Conservation (phyloP, 257 asterid species). For the Fraxinus pennsylvanica region DNA sequence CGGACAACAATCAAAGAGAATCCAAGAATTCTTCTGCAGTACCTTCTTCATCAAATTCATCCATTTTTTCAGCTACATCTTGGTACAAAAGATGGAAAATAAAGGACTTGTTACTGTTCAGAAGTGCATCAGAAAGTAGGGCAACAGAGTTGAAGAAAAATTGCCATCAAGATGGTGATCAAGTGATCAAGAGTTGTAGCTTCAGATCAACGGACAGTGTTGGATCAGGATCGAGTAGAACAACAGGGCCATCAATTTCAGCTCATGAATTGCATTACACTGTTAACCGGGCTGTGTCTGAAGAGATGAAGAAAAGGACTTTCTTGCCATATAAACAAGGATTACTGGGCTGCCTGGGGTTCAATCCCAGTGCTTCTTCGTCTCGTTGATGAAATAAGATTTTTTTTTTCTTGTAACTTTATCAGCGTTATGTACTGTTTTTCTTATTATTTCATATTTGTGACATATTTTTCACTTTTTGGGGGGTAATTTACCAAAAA, state of each 20-base stretch:
- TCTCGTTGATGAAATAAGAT: slow-evolving; percentile 30
- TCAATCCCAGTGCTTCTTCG: slow-evolving; percentile 51
- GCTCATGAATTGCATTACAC: slow-evolving; percentile 91
- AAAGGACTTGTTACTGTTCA: slow-evolving; percentile 73
- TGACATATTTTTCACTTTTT: neutral
- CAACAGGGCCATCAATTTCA: slow-evolving; percentile 51
- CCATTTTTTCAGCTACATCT: slow-evolving; percentile 31
- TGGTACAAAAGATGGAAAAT: slow-evolving; percentile 84
- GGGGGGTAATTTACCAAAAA: too few species aligned
- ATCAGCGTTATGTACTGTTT: neutral
- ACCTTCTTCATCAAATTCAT: neutral
- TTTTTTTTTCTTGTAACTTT: too few species aligned
- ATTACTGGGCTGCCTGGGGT: slow-evolving; percentile 74
- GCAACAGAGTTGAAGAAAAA: slow-evolving; percentile 51
- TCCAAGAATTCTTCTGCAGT: slow-evolving; percentile 1
- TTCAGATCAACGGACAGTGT: slow-evolving; percentile 65
- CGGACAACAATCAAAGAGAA: slow-evolving; percentile 24
- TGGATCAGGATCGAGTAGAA: slow-evolving; percentile 59
- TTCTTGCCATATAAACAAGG: slow-evolving; percentile 80
- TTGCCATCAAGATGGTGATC: slow-evolving; percentile 24
- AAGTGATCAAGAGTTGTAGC: slow-evolving; percentile 44
- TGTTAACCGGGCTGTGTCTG: slow-evolving; percentile 64
- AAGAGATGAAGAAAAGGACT: slow-evolving; percentile 79
- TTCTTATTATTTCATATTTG: neutral
- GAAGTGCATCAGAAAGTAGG: slow-evolving; percentile 90